Evolutionary conservation across 495 filamentous ascomycete genomes (phyloP).

Genomic region (Neurospora sublineolata): DNA sequence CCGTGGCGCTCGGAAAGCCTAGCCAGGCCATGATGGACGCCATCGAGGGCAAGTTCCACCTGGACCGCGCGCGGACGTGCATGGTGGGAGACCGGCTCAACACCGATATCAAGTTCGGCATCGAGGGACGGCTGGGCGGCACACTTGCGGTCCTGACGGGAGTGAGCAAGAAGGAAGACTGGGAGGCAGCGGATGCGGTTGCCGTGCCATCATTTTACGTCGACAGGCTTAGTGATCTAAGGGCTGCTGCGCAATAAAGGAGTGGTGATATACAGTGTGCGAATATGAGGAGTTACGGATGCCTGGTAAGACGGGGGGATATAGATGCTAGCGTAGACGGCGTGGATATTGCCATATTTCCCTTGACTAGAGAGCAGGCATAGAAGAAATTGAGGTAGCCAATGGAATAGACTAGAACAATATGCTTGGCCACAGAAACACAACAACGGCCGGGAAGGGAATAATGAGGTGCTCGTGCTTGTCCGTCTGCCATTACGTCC

Average conservation of each 20-base stretch:
- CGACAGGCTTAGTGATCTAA: constrained; percentile 70
- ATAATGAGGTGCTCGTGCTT: not conserved
- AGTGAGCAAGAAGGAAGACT: constrained; percentile 71
- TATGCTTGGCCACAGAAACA: not conserved
- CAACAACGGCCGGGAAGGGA: not conserved
- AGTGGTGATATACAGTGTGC: not conserved
- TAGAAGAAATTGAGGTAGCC: not conserved
- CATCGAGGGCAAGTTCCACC: constrained; percentile 85
- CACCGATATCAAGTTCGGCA: constrained; percentile 92
- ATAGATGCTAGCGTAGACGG: not conserved
- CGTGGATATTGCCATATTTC: not conserved
- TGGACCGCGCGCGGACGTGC: constrained; percentile 74
- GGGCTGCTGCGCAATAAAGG: constrained; percentile 17
- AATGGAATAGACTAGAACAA: not conserved
- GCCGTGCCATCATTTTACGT: constrained; percentile 68
- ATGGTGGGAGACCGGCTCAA: constrained; percentile 95
- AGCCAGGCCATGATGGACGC: constrained; percentile 99
- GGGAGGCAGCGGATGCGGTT: constrained; percentile 47
- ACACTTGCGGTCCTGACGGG: constrained; percentile 88
- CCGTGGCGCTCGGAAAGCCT: constrained; percentile 78
- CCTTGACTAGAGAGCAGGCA: not conserved
- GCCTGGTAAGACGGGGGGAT: not conserved
- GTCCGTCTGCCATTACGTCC: constrained; percentile 13
- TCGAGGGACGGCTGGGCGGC: constrained; percentile 82
- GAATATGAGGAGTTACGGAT: not conserved